Conservation (phyloP, 2,329 filamentous ascomycete species). For the Fusarium oligoseptatum region DNA sequence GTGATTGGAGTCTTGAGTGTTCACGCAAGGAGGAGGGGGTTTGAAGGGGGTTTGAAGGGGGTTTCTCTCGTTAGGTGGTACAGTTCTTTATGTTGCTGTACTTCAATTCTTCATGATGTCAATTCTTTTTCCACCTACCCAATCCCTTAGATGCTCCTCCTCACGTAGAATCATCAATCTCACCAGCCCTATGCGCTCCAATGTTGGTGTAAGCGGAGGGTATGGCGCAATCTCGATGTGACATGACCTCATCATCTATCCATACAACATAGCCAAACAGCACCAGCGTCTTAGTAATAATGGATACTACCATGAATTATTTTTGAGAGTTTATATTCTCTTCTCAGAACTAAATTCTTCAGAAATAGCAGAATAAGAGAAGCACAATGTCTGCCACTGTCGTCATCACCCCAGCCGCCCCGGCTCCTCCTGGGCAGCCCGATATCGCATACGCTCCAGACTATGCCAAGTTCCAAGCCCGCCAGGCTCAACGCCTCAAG, state of each 20-base stretch:
- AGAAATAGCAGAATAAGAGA: background rate
- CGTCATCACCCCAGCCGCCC: slow-evolving; percentile 5
- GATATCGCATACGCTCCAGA: slow-evolving; percentile 32
- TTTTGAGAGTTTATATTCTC: background rate
- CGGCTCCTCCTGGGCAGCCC: slow-evolving; percentile 27
- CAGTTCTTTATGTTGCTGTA: background rate
- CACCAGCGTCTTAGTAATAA: slow-evolving; percentile 9
- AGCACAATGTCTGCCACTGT: slow-evolving; percentile 19
- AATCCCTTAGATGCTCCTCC: too few species aligned
- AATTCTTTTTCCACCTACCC: background rate
- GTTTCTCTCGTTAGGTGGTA: too few species aligned
- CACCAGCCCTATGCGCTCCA: background rate
- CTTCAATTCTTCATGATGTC: background rate
- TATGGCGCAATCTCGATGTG: slow-evolving; percentile 24
- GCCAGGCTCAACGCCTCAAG: background rate
- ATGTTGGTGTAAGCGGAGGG: background rate
- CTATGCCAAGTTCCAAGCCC: slow-evolving; percentile 18
- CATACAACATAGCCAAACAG: background rate
- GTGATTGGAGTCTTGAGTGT: too few species aligned
- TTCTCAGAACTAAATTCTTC: background rate
- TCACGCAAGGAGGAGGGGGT: too few species aligned
- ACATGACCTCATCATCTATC: slow-evolving; percentile 27
- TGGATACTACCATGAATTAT: background rate
- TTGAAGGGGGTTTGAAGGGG: too few species aligned
- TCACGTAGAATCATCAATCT: background rate